phyloP scores from a whole-genome alignment of 371 early-diverging fungal genomes.

The Apophysomyces sp. region DNA sequence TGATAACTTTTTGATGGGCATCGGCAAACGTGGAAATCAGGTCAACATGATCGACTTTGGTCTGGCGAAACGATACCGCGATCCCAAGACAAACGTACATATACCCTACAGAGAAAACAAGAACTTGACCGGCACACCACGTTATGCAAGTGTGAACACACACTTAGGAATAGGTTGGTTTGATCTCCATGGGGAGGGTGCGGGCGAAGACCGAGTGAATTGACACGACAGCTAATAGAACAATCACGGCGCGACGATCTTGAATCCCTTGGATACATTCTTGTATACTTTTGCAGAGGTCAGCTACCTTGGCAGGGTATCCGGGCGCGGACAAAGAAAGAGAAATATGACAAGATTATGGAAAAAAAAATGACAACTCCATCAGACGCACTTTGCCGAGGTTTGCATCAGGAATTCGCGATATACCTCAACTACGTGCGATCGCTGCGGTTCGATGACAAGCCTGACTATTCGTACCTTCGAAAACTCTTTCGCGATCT shows the following conservation, averaged over 20 bases:
- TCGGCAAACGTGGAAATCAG: conserved; percentile 91
- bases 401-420: conserved; percentile 94
- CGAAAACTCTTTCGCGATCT: conserved; percentile 95
- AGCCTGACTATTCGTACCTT: conserved; percentile 98
- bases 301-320: conserved; percentile 99
- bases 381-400: conserved; percentile 94
- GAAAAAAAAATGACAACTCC: conserved; percentile 99
- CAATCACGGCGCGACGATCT: conserved; percentile 99
- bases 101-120: conserved; percentile 98
- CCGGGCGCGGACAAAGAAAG: conserved; percentile 96
- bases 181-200: not conserved
- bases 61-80: conserved; percentile 95
- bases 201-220: not conserved
- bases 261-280: conserved; percentile 98
- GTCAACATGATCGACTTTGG: conserved; percentile 99
- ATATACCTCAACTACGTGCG: conserved; percentile 98
- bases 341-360: conserved; percentile 99
- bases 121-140: conserved; percentile 99
- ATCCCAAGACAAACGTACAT: conserved; percentile 94
- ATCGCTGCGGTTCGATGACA: conserved; percentile 97
- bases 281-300: conserved; percentile 99
- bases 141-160: conserved; percentile 99
- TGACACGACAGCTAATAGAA: conserved; percentile 50
- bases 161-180: conserved; percentile 88
- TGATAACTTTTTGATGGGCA: conserved; percentile 99